Base-by-base conservation (phyloP, 805 yeast species). In the Metschnikowia colocasiae region DNA sequence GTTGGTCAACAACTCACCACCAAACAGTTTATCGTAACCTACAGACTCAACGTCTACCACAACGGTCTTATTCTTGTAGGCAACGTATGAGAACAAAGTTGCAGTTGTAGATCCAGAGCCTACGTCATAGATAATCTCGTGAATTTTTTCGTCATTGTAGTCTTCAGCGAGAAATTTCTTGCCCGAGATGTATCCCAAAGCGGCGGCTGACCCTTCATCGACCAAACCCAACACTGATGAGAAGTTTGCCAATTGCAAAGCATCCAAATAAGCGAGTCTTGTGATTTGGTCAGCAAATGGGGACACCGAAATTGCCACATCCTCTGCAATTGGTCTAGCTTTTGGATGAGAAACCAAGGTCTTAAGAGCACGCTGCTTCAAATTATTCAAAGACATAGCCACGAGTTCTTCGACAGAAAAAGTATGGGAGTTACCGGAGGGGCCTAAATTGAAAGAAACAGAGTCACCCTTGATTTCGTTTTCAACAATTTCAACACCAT, bases 81-180 rank as follows among this genome's bases (percentile, higher is more conserved):
- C 78, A 15, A 67, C 64, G 52, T 83, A 73, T 0, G 91, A 81
- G 43, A 90, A 79, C n/a, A 94, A 68, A 0, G 98, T 86, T 1
- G 96, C 95, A 46, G 83, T 80, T 0, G 95, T 86, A 0, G 95
- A 83, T 1, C 95, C 95, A 4, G 96, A 92, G 40, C 99, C 99
- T 79, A 87, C 79, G 63, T 94, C 99, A 61, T 84, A 89, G 30
- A 94, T 77, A 42, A 89, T 61, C 60, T 87, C 87, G 58, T 81
- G 76, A 56, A 80, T 80, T 47, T 73, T 76, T 25, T 49, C 54
- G 30, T 55, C 65, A 31, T 61, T 56, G 46, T 59, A 65, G 39
- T 68, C 68, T 2, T 73, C 75, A 18, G 59, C 56, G 3, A 63
- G 63, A 6, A 64, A 60, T 30, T 66, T 64, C 50, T 77, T 77